Evolutionary conservation across 202 grass and related monocot species (phyloP), one percentile per base, ranked within the genome.

Genomic region (Saccharum hybrid): DNA sequence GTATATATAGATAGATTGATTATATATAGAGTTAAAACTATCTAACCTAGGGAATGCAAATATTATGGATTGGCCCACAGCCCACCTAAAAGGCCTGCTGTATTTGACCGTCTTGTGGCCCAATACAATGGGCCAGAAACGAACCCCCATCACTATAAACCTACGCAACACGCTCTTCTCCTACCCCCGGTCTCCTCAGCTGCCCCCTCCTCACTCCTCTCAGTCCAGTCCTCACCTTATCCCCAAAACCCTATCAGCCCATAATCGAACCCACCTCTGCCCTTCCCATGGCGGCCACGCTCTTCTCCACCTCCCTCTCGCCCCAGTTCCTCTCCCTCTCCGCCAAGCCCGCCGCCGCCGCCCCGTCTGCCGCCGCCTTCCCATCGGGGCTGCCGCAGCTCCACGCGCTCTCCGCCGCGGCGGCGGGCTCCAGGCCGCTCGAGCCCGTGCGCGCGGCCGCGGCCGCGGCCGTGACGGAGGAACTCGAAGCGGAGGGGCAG

Each of bases 401-500:
- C 36, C 74, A 51, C 14, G 60, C 83, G 15, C 74, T 79, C 39
- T 83, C 78, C 40, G 64, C 43, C 68, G 46, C 65, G 10, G 71
- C 75, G 21, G 14, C 78, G 46, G 38, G 45, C n/a, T 79, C 72
- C 78, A 73, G 89, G 60, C 68, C 79, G 14, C 80, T 85, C 1
- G 61, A 68, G 1, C 64, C 83, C 45, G 81, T 87, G 5, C 49
- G 83, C 46, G 78, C 84, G 5, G 56, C 86, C 15, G 82, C 83
- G 33, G 66, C 82, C 2, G 57, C 77, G 33, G 83, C 75, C 2
- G 39, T 87, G 14, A 30, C 84, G 12, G 83, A 84, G 66, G 86
- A 94, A 13, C 59, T 94, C 78, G 82, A 83, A 1, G 77, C 60
- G 70, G 88, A 90, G 38, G 66, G 4, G 48, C 56, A 62, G 62